Percentiles rank a stretch among this genome's conserved stretches.
Conservation (phyloP, 2,329 filamentous ascomycete genomes). For the Pyrenochaeta sp. region DNA sequence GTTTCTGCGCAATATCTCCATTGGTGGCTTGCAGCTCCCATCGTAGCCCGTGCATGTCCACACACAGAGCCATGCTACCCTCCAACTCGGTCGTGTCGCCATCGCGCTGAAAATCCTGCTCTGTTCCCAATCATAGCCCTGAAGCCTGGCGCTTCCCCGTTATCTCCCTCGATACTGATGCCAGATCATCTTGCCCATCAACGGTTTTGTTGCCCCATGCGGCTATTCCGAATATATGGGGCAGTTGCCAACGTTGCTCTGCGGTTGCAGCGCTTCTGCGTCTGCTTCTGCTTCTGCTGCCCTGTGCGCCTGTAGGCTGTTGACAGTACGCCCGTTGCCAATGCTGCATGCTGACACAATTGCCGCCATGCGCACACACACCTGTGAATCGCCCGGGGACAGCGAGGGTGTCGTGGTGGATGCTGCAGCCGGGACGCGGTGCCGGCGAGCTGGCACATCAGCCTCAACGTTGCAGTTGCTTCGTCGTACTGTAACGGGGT, state of each 20-base stretch:
- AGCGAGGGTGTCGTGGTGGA: conserved; percentile 2
- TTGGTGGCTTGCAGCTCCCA: conserved; percentile 19
- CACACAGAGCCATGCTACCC: conserved; percentile 2
- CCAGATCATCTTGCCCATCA: conserved; percentile 7
- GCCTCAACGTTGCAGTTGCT: conserved; percentile 10
- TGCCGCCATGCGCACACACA: not conserved
- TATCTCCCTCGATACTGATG: conserved; percentile 3
- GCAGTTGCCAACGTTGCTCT: conserved; percentile 20
- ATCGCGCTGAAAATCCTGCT: too few relatives aligned
- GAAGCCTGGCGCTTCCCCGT: not conserved
- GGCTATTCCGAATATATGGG: conserved; percentile 15
- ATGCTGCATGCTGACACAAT: conserved; percentile 23
- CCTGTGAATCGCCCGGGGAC: too few relatives aligned
- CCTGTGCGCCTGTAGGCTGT: not conserved
- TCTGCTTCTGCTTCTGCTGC: too few relatives aligned
- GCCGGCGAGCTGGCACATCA: conserved; percentile 18
- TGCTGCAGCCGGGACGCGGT: conserved; percentile 11
- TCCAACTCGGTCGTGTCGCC: not conserved
- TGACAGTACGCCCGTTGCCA: conserved; percentile 11
- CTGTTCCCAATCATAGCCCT: not conserved
- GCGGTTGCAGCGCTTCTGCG: conserved; percentile 41
- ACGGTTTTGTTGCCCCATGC: conserved; percentile 40
- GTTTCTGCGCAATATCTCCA: conserved; percentile 7
- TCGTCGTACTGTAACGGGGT: not conserved
- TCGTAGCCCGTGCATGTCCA: conserved; percentile 17